Evolutionary conservation across 148 eudicot genomes (phyloP), one percentile per base, ranked within the genome.

Genomic region (Vaccinium darrowii): DNA sequence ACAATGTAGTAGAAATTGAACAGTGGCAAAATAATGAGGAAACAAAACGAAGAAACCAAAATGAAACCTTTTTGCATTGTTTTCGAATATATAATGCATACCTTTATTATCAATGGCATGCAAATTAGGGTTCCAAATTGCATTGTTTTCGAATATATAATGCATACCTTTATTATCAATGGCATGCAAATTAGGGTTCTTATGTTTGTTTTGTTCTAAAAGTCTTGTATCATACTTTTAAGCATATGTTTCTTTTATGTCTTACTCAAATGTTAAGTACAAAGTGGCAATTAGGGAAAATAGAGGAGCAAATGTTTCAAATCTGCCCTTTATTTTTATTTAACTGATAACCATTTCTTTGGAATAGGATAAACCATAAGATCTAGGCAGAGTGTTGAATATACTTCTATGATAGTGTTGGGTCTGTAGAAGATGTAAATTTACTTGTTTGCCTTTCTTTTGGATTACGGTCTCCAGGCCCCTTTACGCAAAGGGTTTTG

Each of bases 401-500:
- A 3, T 67, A 67, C 2, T 67, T 47, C 47, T 63, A 56, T 16
- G 84, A 12, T 69, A 76, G 36, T 84, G 8, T 56, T 53, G 39
- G 54, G n/a, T 54, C 78, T 8, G 6, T 52, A 71, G 50, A 9
- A 49, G 11, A 16, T 52, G 36, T 65, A 21, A 21, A 50, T 67
- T 78, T 27, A 71, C 56, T 60, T 63, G 56, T 76, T 67, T 74
- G 63, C 39, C 47, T 82, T 30, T 53, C 15, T 43, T 54, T 52
- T 49, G 47, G 53, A 43, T 82, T 56, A 18, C 33, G 3, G 14
- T 84, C 49, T 90, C 84, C 88, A 96, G 99, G 99, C 85, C 98
- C 99, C 36, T 96, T 96, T 87, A 88, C 95, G 21, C 99, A 94
- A 76, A 92, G 95, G 81, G 97, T 94, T 76, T 84, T 96, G 90